Conservation (phyloP, 768 basidiomycete species). For the Lentinula detonsa region DNA sequence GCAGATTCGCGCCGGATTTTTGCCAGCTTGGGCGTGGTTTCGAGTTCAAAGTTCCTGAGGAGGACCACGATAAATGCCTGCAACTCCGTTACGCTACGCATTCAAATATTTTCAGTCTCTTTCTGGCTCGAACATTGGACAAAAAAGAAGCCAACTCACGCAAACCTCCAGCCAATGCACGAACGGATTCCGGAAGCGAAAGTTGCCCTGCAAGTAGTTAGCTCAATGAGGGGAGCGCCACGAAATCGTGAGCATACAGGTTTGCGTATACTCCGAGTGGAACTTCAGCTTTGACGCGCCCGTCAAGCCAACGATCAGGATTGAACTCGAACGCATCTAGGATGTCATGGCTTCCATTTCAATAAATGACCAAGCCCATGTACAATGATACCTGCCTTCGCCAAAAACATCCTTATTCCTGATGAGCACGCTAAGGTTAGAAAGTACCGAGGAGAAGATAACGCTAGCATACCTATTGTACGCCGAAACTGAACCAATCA, state of each 20-base stretch:
- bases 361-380: not conserved
- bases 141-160: constrained; percentile 11
- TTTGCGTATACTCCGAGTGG: constrained; percentile 25
- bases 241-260: constrained; percentile 19
- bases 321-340: constrained; percentile 30
- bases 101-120: not conserved
- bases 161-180: constrained; percentile 23
- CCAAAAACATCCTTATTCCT: constrained; percentile 34
- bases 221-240: not conserved
- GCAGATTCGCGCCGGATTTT: constrained; percentile 33
- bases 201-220: constrained; percentile 13
- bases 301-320: constrained; percentile 32
- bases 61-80: constrained; percentile 57
- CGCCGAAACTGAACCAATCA: constrained; percentile 27
- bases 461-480: constrained; percentile 25
- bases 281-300: constrained; percentile 17
- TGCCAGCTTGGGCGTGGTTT: constrained; percentile 28
- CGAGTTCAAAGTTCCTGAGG: constrained; percentile 47
- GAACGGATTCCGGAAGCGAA: constrained; percentile 19
- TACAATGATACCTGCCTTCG: constrained; percentile 9
- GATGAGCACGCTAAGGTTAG: not conserved
- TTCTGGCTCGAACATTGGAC: not conserved
- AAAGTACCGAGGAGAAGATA: constrained; percentile 21
- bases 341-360: not conserved
- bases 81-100: constrained; percentile 36